These are phyloP conservation scores for Pseudogymnoascus sp. DNA, from an alignment of 2,329 filamentous ascomycete species.

Conservation along the genomic window DNA sequence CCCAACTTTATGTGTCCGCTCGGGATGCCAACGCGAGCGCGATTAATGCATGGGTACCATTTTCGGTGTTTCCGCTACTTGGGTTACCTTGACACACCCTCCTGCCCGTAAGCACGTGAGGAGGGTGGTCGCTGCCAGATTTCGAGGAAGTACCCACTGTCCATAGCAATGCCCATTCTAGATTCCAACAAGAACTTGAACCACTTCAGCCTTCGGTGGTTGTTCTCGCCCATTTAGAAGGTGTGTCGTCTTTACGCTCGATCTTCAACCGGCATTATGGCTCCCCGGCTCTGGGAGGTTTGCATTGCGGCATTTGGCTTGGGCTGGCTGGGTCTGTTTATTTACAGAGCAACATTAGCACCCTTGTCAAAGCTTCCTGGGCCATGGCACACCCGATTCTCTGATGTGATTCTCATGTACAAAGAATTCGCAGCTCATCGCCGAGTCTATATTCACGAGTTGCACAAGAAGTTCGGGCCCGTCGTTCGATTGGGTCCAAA, in stretches of 20 bases:
- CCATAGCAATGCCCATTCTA: background rate
- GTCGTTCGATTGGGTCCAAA: constrained; percentile 49
- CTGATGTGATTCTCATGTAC: constrained; percentile 18
- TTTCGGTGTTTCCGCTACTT: background rate
- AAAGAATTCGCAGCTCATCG: constrained; percentile 46
- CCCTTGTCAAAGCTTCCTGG: constrained; percentile 21
- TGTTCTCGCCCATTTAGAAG: background rate
- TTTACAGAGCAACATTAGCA: constrained; percentile 9
- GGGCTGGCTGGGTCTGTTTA: background rate
- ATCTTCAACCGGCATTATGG: background rate
- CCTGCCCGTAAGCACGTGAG: background rate
- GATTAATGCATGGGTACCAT: background rate
- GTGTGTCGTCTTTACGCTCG: background rate
- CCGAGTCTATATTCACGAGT: constrained; percentile 45
- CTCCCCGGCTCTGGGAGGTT: background rate
- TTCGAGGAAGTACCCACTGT: background rate
- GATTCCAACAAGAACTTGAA: background rate
- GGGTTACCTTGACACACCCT: background rate
- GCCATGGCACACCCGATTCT: constrained; percentile 18
- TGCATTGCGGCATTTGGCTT: background rate
- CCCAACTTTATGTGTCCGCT: background rate
- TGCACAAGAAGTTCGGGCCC: constrained; percentile 49
- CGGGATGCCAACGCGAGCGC: background rate
- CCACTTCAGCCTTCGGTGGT: background rate
- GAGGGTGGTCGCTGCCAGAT: background rate